A percentile compares a stretch with the other conserved stretches of the same genome.
phyloP scores from a whole-genome alignment of 805 yeast genomes.

The Clavispora asparagi region DNA sequence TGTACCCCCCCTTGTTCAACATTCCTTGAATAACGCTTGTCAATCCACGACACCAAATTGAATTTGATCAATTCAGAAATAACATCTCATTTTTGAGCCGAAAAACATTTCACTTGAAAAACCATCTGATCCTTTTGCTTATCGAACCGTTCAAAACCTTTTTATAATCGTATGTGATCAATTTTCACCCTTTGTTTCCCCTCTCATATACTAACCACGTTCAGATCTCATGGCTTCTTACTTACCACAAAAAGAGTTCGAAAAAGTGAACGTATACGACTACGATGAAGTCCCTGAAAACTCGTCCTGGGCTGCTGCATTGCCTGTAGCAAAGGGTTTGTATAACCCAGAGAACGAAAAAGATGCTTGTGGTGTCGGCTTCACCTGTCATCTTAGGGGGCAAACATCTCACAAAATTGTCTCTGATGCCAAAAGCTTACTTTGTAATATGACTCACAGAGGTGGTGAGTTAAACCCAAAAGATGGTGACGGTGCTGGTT shows the following conservation, averaged over 20 bases:
- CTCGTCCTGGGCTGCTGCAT: constrained; percentile 86
- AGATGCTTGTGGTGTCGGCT: constrained; percentile 99
- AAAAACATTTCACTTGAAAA: not conserved
- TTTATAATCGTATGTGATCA: not conserved
- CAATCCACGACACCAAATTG: not conserved
- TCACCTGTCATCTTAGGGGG: constrained; percentile 92
- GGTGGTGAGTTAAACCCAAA: constrained; percentile 98
- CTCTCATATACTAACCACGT: not conserved
- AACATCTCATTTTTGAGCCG: not conserved
- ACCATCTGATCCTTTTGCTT: not conserved
- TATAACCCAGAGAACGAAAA: constrained; percentile 92
- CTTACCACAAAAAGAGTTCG: constrained; percentile 35
- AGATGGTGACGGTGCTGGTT: constrained; percentile 99
- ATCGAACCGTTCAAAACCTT: not conserved
- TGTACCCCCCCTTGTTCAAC: not conserved
- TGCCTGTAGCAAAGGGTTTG: constrained; percentile 83
- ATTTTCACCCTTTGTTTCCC: not conserved
- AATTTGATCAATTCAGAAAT: not conserved
- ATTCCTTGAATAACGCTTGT: not conserved
- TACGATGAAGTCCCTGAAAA: constrained; percentile 76
- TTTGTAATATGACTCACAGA: constrained; percentile 98
- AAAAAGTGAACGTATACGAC: constrained; percentile 41
- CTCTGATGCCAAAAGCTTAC: constrained; percentile 78
- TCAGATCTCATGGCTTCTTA: constrained; percentile 18
- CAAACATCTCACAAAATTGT: constrained; percentile 83